phyloP scores from a whole-genome alignment of 2,329 filamentous ascomycete species.

The Neonectria neomacrospora region DNA sequence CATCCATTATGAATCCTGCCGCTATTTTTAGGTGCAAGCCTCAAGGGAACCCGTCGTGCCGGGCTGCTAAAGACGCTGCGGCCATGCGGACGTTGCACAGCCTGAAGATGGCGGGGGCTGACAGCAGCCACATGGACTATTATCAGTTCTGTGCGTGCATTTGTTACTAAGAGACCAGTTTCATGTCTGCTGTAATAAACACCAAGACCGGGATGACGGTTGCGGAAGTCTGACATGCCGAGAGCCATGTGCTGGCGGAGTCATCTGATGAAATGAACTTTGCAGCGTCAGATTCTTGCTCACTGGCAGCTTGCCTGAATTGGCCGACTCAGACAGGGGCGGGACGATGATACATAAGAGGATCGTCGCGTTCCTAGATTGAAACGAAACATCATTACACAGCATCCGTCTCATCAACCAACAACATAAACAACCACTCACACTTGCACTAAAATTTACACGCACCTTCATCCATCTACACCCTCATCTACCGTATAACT shows the following conservation, averaged over 20 bases:
- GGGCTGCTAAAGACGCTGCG: neutral
- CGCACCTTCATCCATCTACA: neutral
- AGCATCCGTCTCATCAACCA: neutral
- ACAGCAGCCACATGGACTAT: neutral
- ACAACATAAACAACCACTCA: neutral
- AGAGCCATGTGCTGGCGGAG: neutral
- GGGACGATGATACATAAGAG: neutral
- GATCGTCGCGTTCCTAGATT: neutral
- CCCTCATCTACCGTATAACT: neutral
- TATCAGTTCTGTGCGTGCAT: no score
- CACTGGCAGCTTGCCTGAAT: neutral
- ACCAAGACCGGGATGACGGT: neutral
- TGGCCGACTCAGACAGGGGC: neutral
- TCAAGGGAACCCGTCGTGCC: neutral
- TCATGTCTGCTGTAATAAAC: neutral
- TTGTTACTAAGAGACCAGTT: no score
- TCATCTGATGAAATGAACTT: neutral
- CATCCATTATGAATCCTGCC: neutral
- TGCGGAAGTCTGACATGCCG: constrained; percentile 10
- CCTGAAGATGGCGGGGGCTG: neutral
- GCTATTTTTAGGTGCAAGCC: neutral
- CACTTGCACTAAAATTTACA: neutral
- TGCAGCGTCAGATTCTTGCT: neutral
- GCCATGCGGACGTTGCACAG: neutral
- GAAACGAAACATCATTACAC: constrained; percentile 1